A percentile compares a stretch with the other conserved stretches of the same genome.
phyloP scores from a whole-genome alignment of 164 flowering plant species.

The Litsea cubeba region DNA sequence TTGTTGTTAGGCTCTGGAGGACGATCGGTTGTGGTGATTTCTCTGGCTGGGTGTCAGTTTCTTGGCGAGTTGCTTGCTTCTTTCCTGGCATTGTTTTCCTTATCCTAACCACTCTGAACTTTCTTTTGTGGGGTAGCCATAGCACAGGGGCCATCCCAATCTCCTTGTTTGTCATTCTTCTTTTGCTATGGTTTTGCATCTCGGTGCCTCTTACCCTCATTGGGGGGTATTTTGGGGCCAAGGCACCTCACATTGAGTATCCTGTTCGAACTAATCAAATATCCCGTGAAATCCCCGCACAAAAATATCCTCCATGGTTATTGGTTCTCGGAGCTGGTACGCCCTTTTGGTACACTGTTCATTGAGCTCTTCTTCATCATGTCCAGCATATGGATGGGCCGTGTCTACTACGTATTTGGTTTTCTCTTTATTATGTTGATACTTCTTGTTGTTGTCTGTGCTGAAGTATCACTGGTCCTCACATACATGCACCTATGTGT shows the following conservation, averaged over 20 bases:
- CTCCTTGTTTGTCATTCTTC: constrained; percentile 6
- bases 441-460: constrained; percentile 12
- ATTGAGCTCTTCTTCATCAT: constrained; percentile 19
- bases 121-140: constrained; percentile 4
- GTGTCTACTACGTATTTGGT: constrained; percentile 14
- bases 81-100: constrained; percentile 13
- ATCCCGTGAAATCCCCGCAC: constrained; percentile 13
- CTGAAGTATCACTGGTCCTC: constrained; percentile 15
- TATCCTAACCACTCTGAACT: constrained; percentile 5
- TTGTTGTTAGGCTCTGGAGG: constrained; percentile 14
- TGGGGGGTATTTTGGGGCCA: constrained; percentile 10
- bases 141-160: constrained; percentile 12
- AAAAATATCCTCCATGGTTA: constrained; percentile 13
- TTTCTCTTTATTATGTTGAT: constrained; percentile 12
- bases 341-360: constrained; percentile 9
- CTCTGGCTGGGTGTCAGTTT: constrained; percentile 8
- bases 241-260: constrained; percentile 1
- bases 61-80: constrained; percentile 15
- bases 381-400: constrained; percentile 19
- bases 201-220: constrained; percentile 13
- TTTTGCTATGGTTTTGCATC: constrained; percentile 20
- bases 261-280: constrained; percentile 15
- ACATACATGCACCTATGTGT: constrained; percentile 16
- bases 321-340: constrained; percentile 15
- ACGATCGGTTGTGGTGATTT: background rate